phyloP scores from a whole-genome alignment of 176 grass and related monocot species.

The Pontederia paniculata region DNA sequence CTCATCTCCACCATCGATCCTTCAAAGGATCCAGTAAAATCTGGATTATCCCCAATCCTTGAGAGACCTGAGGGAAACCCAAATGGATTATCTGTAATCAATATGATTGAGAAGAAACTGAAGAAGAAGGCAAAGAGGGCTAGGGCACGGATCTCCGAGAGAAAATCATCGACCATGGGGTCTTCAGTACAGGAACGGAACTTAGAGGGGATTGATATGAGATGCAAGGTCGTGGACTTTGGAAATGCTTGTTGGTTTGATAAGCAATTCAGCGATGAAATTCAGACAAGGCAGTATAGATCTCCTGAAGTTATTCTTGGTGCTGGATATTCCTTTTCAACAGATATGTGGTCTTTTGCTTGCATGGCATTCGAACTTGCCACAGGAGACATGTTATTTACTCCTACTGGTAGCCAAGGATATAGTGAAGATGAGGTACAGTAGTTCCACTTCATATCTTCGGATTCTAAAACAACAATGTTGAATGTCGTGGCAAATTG shows the following conservation, averaged over 20 bases:
- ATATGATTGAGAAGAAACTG: constrained; percentile 64
- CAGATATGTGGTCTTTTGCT: constrained; percentile 87
- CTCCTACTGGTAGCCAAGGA: constrained; percentile 64
- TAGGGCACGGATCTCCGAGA: constrained; percentile 70
- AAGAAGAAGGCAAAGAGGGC: constrained; percentile 76
- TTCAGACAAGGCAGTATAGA: constrained; percentile 88
- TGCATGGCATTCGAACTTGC: constrained; percentile 96
- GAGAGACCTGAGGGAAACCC: constrained; percentile 66
- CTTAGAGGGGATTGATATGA: constrained; percentile 71
- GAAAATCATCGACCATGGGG: constrained; percentile 46
- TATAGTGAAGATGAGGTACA: constrained; percentile 97
- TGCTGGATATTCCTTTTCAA: constrained; percentile 67
- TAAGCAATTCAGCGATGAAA: constrained; percentile 76
- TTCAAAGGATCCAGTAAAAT: constrained; percentile 68
- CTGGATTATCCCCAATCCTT: constrained; percentile 58
- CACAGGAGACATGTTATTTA: constrained; percentile 89
- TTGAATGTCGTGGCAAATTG: no score
- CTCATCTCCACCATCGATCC: constrained; percentile 81
- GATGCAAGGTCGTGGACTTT: constrained; percentile 92
- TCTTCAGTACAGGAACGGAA: constrained; percentile 43
- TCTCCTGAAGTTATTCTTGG: constrained; percentile 77
- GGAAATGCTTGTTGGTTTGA: constrained; percentile 94
- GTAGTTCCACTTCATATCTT: no score
- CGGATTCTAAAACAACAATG: no score
- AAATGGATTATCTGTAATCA: constrained; percentile 45